These are phyloP conservation scores for Trichoderma parareesei DNA, from an alignment of 495 filamentous ascomycete species.

Conservation along the genomic window DNA sequence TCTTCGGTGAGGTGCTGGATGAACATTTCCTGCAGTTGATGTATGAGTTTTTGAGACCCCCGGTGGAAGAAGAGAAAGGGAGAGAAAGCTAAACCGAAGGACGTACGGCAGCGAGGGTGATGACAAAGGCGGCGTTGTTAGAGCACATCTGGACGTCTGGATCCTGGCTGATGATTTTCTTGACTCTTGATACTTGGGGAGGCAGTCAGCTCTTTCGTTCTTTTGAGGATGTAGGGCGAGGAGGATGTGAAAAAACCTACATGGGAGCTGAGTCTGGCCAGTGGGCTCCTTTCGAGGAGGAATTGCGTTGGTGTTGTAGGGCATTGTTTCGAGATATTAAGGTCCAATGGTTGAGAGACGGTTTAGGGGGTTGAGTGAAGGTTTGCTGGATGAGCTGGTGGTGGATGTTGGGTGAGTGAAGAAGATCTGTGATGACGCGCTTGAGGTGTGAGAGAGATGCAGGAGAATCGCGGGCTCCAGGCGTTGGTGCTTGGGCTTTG, in stretches of 20 bases:
- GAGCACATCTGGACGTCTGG: constrained; percentile 77
- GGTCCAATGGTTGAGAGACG: background rate
- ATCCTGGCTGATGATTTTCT: constrained; percentile 86
- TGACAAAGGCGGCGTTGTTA: constrained; percentile 89
- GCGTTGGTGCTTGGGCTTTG: background rate
- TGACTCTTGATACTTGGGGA: constrained; percentile 71
- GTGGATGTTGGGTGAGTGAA: background rate
- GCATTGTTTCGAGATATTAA: constrained; percentile 44
- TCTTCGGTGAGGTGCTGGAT: constrained; percentile 84
- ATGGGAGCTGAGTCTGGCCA: constrained; percentile 73
- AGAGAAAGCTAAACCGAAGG: background rate
- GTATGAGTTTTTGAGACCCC: constrained; percentile 9
- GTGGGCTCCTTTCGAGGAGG: constrained; percentile 72
- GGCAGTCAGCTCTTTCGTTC: background rate
- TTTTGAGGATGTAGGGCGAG: background rate
- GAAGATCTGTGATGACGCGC: background rate
- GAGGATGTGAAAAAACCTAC: constrained; percentile 41
- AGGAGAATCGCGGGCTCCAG: background rate
- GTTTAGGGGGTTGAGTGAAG: background rate
- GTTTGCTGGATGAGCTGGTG: constrained; percentile 14
- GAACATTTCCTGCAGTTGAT: constrained; percentile 76
- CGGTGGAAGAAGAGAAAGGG: background rate
- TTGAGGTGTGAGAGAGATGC: background rate
- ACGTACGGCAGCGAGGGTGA: constrained; percentile 77
- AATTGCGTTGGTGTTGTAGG: constrained; percentile 82